A percentile compares a stretch with the other conserved stretches of the same genome.
These are phyloP conservation scores for Phytophthora sp. DNA, from an alignment of 352 stramenopile genomes.

Conservation along the genomic window DNA sequence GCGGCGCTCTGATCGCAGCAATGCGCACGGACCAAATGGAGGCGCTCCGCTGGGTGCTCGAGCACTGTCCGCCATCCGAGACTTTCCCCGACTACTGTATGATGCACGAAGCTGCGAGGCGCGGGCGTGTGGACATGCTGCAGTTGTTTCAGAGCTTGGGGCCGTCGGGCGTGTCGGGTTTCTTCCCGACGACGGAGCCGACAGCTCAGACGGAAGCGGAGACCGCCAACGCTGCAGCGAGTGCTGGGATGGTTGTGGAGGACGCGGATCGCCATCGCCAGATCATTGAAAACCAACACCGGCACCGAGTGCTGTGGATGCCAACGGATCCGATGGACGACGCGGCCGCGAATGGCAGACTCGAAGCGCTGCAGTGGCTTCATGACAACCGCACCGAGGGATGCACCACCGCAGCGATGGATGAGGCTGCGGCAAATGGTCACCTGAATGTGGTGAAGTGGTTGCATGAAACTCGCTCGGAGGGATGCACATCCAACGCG, in stretches of 20 bases:
- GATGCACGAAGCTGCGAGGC: not conserved
- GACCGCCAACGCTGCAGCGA: not conserved
- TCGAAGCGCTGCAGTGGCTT: conserved; percentile 1
- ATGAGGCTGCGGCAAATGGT: conserved; percentile 6
- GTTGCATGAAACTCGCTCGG: not conserved
- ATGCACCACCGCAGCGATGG: not conserved
- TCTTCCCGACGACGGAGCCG: too few species aligned
- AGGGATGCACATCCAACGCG: not conserved
- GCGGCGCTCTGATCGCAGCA: not conserved
- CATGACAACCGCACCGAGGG: conserved; percentile 1
- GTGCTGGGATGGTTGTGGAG: not conserved
- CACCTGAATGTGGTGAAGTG: conserved; percentile 2
- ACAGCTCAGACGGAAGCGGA: not conserved
- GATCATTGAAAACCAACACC: not conserved
- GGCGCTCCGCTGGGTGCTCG: not conserved
- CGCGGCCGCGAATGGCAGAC: conserved; percentile 1
- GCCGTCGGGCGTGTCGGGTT: not conserved
- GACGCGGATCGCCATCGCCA: not conserved
- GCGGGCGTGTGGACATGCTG: not conserved
- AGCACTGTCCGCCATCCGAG: not conserved
- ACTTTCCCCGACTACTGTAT: not conserved
- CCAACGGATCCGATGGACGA: conserved; percentile 5
- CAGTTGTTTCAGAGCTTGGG: not conserved
- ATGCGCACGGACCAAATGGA: not conserved
- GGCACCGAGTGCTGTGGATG: not conserved